phyloP scores from a whole-genome alignment of 352 stramenopile species.

The Elongisporangium undulatum region DNA sequence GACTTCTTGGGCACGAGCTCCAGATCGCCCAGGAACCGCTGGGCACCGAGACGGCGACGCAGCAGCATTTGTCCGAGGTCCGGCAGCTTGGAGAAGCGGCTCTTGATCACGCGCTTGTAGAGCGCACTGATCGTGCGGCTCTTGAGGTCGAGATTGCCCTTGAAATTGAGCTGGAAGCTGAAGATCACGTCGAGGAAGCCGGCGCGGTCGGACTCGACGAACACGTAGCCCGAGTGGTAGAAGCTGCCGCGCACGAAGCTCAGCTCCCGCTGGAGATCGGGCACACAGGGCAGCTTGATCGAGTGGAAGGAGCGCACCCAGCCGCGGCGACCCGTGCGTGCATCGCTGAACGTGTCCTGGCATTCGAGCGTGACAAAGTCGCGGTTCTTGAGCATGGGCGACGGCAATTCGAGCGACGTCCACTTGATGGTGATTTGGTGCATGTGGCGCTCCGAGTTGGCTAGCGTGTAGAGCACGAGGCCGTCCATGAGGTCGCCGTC shows the following conservation, averaged over 20 bases:
- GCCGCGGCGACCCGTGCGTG: constrained; percentile 41
- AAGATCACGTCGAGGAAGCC: constrained; percentile 67
- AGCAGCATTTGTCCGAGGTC: constrained; percentile 47
- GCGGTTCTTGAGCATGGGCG: constrained; percentile 58
- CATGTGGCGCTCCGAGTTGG: constrained; percentile 31
- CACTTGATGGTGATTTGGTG: constrained; percentile 75
- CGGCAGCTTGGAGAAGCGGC: constrained; percentile 37
- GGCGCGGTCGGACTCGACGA: constrained; percentile 55
- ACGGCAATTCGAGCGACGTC: constrained; percentile 45
- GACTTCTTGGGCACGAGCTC: constrained; percentile 59
- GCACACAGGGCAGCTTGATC: constrained; percentile 61
- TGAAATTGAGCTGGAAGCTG: constrained; percentile 59
- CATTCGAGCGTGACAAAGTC: constrained; percentile 75
- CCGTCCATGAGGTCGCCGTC: constrained; percentile 48
- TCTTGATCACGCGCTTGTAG: constrained; percentile 52
- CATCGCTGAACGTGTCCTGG: constrained; percentile 63
- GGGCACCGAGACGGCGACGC: constrained; percentile 37
- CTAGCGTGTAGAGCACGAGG: constrained; percentile 58
- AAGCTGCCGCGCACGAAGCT: constrained; percentile 58
- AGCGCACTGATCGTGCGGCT: constrained; percentile 30
- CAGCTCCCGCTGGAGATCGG: constrained; percentile 40
- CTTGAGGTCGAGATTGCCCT: constrained; percentile 28
- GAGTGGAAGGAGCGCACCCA: constrained; percentile 73
- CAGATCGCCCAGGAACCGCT: constrained; percentile 58
- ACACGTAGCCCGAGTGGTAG: constrained; percentile 70